Evolutionary conservation across 2,329 filamentous ascomycete genomes (phyloP).

Genomic region (Fusarium sarcochroum): DNA sequence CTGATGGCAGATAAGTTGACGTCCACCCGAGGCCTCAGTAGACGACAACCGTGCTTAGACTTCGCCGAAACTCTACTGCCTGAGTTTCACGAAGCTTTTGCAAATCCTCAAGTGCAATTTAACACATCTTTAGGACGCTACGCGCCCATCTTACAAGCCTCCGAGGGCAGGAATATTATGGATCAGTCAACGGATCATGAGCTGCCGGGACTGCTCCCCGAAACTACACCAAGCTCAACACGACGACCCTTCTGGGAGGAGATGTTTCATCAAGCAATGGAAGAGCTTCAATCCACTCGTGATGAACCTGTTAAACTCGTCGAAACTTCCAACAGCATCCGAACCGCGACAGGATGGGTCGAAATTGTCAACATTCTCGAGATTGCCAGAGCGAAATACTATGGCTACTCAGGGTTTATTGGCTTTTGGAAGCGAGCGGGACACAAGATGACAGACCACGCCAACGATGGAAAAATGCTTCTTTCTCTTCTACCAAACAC

Average conservation of each 20-base stretch:
- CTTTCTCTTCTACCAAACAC: background rate
- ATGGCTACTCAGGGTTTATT: background rate
- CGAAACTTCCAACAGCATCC: background rate
- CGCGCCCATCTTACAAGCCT: background rate
- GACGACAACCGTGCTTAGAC: background rate
- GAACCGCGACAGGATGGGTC: background rate
- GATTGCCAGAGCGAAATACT: background rate
- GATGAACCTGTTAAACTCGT: background rate
- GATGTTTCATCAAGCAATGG: background rate
- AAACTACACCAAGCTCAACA: fast-evolving
- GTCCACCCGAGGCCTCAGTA: background rate
- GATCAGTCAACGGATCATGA: background rate
- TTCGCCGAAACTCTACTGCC: background rate
- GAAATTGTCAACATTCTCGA: background rate
- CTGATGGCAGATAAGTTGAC: background rate
- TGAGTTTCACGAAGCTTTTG: background rate
- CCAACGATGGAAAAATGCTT: background rate
- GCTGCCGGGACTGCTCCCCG: fast-evolving
- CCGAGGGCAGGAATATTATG: background rate
- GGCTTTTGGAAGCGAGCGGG: background rate
- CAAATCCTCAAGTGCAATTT: background rate
- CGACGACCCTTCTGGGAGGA: background rate
- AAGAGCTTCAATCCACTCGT: background rate
- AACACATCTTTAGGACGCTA: background rate
- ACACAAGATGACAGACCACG: background rate